These are phyloP conservation scores for Aspergillus fructus DNA, from an alignment of 2,329 filamentous ascomycete genomes.

Conservation along the genomic window DNA sequence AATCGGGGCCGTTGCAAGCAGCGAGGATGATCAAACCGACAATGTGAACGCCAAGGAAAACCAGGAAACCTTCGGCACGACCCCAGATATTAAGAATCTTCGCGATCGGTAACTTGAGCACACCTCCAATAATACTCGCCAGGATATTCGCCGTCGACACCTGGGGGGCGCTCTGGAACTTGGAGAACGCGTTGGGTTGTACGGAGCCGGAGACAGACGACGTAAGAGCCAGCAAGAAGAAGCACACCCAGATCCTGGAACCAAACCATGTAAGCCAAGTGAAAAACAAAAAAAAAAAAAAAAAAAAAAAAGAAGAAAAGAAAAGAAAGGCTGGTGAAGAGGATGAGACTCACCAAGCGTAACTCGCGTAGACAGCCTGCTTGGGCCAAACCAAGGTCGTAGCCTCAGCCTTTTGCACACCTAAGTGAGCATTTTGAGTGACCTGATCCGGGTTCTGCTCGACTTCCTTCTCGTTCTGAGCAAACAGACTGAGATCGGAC, in stretches of 20 bases:
- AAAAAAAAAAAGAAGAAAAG: no score
- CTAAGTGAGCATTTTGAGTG: conserved; percentile 34
- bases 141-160: conserved; percentile 55
- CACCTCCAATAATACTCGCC: conserved; percentile 56
- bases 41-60: conserved; percentile 51
- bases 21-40: conserved; percentile 62
- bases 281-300: no score
- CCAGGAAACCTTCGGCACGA: conserved; percentile 56
- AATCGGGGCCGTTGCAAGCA: conserved; percentile 58
- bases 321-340: not conserved
- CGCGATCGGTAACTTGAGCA: conserved; percentile 60
- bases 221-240: conserved; percentile 45
- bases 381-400: conserved; percentile 48
- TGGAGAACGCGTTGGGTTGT: conserved; percentile 52
- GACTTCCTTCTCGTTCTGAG: conserved; percentile 30
- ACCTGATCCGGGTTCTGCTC: conserved; percentile 22
- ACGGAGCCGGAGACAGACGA: conserved; percentile 43
- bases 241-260: conserved; percentile 47
- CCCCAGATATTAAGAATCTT: conserved; percentile 66
- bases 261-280: not conserved
- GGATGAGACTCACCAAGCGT: conserved; percentile 30
- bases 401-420: conserved; percentile 50
- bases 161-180: conserved; percentile 52
- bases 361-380: conserved; percentile 33
- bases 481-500: conserved; percentile 25